Conservation (phyloP, 176 grass and related monocot genomes). For the Elaeis guineensis region DNA sequence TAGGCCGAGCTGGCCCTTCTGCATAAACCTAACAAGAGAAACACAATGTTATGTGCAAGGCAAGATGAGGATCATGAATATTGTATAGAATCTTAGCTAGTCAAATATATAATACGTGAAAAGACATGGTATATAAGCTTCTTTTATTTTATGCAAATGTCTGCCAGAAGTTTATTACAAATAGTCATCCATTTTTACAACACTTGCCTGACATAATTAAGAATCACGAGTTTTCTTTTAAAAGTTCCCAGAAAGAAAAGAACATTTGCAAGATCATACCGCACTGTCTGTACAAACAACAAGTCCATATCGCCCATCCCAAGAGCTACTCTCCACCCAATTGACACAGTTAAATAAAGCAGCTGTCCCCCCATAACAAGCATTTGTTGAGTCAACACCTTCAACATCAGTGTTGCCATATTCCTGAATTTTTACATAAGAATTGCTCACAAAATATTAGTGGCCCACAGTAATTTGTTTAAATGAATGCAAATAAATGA, state of each 20-base stretch:
- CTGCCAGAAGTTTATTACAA: too few species aligned
- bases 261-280: conserved; percentile 26
- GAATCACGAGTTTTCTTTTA: too few species aligned
- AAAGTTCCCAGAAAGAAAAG: too few species aligned
- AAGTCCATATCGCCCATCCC: conserved; percentile 88
- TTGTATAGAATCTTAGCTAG: too few species aligned
- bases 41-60: not conserved
- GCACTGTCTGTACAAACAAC: conserved; percentile 98
- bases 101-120: too few species aligned
- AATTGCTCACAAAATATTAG: not conserved
- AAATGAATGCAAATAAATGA: too few species aligned
- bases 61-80: too few species aligned
- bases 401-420: conserved; percentile 88
- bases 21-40: conserved; percentile 74
- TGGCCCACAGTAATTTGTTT: too few species aligned
- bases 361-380: conserved; percentile 94
- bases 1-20: conserved; percentile 86
- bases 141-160: too few species aligned
- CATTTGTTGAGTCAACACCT: conserved; percentile 91
- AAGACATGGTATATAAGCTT: too few species aligned
- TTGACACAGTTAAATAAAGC: conserved; percentile 91
- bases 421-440: conserved; percentile 43
- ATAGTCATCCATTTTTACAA: too few species aligned
- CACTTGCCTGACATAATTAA: too few species aligned
- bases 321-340: conserved; percentile 94